phyloP scores from a whole-genome alignment of 345 rosid species.

The Durio zibethinus region DNA sequence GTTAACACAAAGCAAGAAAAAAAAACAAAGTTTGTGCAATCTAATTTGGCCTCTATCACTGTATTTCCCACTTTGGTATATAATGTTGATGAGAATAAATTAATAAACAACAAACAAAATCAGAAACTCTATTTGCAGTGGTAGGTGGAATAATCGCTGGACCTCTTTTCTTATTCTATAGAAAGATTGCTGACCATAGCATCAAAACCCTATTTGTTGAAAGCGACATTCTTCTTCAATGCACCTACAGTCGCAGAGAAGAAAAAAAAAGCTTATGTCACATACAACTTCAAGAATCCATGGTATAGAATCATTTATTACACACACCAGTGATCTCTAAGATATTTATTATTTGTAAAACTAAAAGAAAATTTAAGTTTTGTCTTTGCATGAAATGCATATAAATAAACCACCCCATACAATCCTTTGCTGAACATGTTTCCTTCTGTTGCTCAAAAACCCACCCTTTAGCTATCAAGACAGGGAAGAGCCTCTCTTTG shows the following conservation, averaged over 20 bases:
- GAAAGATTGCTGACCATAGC: slow-evolving; percentile 13
- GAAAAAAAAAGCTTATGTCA: neutral
- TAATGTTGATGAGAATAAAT: slow-evolving; percentile 15
- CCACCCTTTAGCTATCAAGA: neutral
- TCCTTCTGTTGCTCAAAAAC: neutral
- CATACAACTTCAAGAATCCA: slow-evolving; percentile 14
- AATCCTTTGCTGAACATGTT: neutral
- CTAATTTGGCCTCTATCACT: neutral
- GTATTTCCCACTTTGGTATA: slow-evolving; percentile 7
- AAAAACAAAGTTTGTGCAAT: neutral
- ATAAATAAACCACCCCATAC: neutral
- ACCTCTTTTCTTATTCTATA: slow-evolving; percentile 36
- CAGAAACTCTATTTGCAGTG: slow-evolving; percentile 14
- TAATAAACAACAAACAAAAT: slow-evolving; percentile 2
- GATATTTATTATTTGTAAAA: neutral
- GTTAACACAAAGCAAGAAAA: neutral
- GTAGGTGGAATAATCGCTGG: slow-evolving; percentile 33
- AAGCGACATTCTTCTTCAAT: slow-evolving; percentile 11
- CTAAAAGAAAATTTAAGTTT: neutral
- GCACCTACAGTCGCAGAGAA: slow-evolving; percentile 9
- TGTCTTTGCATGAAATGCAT: slow-evolving; percentile 7
- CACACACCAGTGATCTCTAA: slow-evolving; percentile 5
- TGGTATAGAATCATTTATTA: neutral
- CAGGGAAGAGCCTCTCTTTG: neutral
- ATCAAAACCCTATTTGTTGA: slow-evolving; percentile 12